phyloP scores from a whole-genome alignment of 1,284 basidiomycete species.

The Trichosporon ovoides region DNA sequence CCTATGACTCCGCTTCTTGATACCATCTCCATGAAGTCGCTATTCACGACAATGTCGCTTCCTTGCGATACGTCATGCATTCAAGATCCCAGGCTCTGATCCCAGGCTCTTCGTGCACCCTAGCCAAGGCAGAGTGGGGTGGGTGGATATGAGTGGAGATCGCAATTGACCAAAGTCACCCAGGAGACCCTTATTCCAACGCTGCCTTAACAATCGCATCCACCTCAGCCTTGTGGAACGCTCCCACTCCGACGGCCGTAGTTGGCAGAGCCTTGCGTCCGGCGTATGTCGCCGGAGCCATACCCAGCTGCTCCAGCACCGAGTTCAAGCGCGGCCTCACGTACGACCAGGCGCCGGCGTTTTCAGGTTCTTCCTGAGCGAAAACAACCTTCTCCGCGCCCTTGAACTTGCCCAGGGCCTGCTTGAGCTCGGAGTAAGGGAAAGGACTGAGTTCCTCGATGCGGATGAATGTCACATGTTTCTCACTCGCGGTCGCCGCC shows the following conservation, averaged over 20 bases:
- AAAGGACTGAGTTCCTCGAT: constrained; percentile 81
- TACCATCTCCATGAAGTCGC: background rate
- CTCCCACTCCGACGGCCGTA: constrained; percentile 71
- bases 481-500: constrained; percentile 53
- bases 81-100: too few relatives aligned
- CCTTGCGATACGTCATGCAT: too few relatives aligned
- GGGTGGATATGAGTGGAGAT: too few relatives aligned
- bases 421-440: constrained; percentile 60
- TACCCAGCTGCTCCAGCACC: constrained; percentile 51
- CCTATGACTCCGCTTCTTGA: background rate
- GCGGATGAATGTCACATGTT: constrained; percentile 55
- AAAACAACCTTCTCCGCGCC: constrained; percentile 55
- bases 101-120: too few relatives aligned
- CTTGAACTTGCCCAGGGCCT: constrained; percentile 46
- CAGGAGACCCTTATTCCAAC: constrained; percentile 16
- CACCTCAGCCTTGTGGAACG: constrained; percentile 63
- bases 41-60: background rate
- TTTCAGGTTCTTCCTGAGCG: constrained; percentile 80
- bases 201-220: constrained; percentile 57
- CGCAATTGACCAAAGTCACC: too few relatives aligned
- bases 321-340: constrained; percentile 57
- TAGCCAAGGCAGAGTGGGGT: background rate
- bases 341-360: constrained; percentile 73
- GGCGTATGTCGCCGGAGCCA: constrained; percentile 53
- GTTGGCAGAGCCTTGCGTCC: constrained; percentile 68